A percentile compares a stretch with the other conserved stretches of the same genome.
phyloP scores from a whole-genome alignment of 208 protist species.

The Crithidia fasciculata region DNA sequence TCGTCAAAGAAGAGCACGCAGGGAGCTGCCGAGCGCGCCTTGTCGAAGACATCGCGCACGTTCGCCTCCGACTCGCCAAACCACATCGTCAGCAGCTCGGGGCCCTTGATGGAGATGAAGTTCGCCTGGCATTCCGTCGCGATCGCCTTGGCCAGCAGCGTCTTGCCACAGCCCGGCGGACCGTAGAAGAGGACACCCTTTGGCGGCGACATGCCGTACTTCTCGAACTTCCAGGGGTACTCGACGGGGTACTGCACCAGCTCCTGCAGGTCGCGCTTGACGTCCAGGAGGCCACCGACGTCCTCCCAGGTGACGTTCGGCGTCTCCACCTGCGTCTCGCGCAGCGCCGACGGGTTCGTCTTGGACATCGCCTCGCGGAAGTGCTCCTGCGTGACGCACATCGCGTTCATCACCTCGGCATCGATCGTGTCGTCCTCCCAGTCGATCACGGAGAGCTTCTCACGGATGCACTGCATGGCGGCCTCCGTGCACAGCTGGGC shows the following conservation, averaged over 20 bases:
- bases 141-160: conserved; percentile 97
- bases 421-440: conserved; percentile 99
- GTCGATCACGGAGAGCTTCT: conserved; percentile 99
- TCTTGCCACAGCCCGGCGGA: conserved; percentile 99
- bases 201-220: conserved; percentile 99
- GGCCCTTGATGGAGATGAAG: conserved; percentile 99
- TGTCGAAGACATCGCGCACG: conserved; percentile 99
- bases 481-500: conserved; percentile 99
- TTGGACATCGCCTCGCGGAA: conserved; percentile 97
- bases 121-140: conserved; percentile 99
- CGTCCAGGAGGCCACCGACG: conserved; percentile 98
- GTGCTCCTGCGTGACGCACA: conserved; percentile 99
- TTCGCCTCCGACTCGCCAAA: conserved; percentile 99
- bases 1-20: conserved; percentile 99
- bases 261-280: conserved; percentile 99
- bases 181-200: conserved; percentile 99
- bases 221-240: conserved; percentile 99
- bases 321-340: conserved; percentile 99
- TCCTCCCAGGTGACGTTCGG: conserved; percentile 99
- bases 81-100: conserved; percentile 99
- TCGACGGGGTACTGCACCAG: conserved; percentile 99
- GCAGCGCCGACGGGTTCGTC: conserved; percentile 99
- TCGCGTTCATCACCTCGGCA: conserved; percentile 97
- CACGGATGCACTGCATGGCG: conserved; percentile 99
- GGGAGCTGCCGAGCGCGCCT: conserved; percentile 98